These are phyloP conservation scores for Colletotrichum euphorbiae DNA, from an alignment of 2,329 filamentous ascomycete species.

Conservation along the genomic window DNA sequence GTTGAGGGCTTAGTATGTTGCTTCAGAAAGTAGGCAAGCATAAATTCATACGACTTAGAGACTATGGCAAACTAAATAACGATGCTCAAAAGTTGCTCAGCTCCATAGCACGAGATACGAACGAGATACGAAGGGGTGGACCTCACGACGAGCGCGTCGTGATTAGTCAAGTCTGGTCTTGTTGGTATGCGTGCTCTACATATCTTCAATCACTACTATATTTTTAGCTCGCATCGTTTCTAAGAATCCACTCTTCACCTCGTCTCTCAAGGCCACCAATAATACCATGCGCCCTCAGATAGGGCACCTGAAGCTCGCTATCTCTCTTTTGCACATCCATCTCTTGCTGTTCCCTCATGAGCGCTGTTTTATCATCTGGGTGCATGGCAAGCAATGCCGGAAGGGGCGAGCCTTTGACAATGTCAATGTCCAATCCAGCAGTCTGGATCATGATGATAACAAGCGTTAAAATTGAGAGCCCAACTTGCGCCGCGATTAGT, in stretches of 20 bases:
- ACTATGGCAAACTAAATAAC: too few species aligned
- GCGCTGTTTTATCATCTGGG: conserved; percentile 2
- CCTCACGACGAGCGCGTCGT: too few species aligned
- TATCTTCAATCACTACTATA: background rate
- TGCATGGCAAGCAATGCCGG: conserved; percentile 21
- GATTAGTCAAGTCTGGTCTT: too few species aligned
- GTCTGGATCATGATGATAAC: conserved; percentile 20
- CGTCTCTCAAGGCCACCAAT: background rate
- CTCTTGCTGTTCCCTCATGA: conserved; percentile 4
- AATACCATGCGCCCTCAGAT: conserved; percentile 17
- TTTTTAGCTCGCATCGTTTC: background rate
- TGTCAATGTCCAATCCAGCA: conserved; percentile 18
- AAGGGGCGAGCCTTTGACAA: conserved; percentile 29
- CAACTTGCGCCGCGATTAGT: conserved; percentile 20
- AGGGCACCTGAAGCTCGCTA: background rate
- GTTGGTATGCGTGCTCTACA: background rate
- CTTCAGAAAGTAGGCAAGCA: too few species aligned
- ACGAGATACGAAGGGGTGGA: background rate
- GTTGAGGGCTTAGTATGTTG: too few species aligned
- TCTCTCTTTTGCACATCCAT: background rate
- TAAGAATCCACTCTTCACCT: conserved; percentile 16
- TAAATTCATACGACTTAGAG: too few species aligned
- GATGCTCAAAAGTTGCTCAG: too few species aligned
- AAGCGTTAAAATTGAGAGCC: conserved; percentile 22
- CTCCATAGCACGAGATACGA: background rate